A percentile compares a stretch with the other conserved stretches of the same genome.
Conservation (phyloP, 176 grass and related monocot genomes). For the Saccharum spontaneum region DNA sequence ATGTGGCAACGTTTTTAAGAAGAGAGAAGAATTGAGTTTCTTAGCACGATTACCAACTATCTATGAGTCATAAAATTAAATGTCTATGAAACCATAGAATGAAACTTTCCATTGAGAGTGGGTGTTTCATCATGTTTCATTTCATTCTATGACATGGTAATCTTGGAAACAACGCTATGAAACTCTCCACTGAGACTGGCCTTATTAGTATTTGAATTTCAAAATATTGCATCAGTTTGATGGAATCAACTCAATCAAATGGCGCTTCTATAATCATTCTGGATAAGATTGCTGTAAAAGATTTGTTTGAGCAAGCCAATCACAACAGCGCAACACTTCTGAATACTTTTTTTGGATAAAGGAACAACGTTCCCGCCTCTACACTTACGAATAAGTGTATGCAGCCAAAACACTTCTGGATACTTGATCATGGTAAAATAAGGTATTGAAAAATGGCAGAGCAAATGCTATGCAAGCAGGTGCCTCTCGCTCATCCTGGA, state of each 20-base stretch:
- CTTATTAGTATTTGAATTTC: not conserved
- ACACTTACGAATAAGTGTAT: not conserved
- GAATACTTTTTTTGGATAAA: not conserved
- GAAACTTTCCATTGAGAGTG: no score
- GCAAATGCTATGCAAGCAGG: not conserved
- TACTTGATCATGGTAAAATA: constrained; percentile 8
- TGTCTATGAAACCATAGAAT: no score
- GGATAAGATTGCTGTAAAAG: not conserved
- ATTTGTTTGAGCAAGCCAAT: constrained; percentile 15
- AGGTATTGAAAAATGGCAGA: not conserved
- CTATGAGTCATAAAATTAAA: no score
- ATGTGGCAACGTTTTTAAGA: no score
- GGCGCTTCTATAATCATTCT: not conserved
- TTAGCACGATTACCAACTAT: no score
- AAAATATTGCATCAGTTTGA: not conserved
- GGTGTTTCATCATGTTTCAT: no score
- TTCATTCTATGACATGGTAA: no score
- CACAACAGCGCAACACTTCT: not conserved
- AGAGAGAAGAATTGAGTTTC: no score
- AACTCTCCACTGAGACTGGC: no score
- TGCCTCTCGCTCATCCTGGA: not conserved
- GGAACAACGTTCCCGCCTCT: not conserved
- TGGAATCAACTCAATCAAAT: not conserved
- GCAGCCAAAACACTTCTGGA: not conserved
- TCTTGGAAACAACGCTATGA: not conserved